Conservation (phyloP, 140 eudicot genomes). For the Oenanthe javanica region DNA sequence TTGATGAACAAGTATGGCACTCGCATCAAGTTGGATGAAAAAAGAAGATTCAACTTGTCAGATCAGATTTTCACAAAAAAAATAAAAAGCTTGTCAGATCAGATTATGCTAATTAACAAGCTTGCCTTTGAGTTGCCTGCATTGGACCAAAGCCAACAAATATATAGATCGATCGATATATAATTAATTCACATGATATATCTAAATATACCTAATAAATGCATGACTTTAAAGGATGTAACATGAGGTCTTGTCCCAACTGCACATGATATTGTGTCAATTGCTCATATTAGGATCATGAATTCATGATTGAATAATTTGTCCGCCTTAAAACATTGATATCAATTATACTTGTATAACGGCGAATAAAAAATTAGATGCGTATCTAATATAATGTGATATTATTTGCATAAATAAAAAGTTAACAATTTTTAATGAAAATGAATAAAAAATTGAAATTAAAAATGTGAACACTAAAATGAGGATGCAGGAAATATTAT, state of each 20-base stretch:
- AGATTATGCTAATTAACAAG: neutral
- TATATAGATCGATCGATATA: neutral
- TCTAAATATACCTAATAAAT: neutral
- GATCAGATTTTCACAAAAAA: neutral
- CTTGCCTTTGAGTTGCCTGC: neutral
- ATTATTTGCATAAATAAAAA: too few relatives aligned
- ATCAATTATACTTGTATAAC: neutral
- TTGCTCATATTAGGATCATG: neutral
- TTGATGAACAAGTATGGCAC: slow-evolving; percentile 5
- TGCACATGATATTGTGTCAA: slow-evolving; percentile 10
- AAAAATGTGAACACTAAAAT: too few relatives aligned
- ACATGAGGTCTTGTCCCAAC: slow-evolving; percentile 2
- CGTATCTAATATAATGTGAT: too few relatives aligned
- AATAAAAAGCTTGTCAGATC: neutral
- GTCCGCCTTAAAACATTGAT: neutral
- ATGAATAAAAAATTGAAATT: too few relatives aligned
- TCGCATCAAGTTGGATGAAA: neutral
- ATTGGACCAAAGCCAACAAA: neutral
- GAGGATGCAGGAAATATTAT: too few relatives aligned
- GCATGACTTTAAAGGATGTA: neutral
- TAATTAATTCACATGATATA: neutral
- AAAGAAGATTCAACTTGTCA: neutral
- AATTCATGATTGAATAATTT: neutral
- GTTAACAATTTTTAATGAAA: too few relatives aligned
- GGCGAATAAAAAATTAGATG: neutral